Evolutionary conservation across 352 stramenopile species (phyloP).

Genomic region (Pythium monospermum): DNA sequence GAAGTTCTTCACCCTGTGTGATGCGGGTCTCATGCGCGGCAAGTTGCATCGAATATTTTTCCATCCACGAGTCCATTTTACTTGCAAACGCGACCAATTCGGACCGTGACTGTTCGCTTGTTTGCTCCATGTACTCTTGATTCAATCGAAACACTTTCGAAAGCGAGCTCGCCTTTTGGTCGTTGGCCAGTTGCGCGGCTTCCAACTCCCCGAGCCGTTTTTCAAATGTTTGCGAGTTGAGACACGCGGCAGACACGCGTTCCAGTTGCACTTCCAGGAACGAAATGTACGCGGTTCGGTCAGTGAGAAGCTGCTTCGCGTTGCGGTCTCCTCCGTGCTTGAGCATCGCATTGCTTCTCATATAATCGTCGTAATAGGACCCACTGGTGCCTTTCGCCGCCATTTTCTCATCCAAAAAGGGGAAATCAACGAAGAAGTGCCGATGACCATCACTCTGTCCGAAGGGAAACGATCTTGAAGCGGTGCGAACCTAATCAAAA

Average conservation of each 20-base stretch:
- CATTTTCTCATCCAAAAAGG: slow-evolving; percentile 6
- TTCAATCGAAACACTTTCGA: slow-evolving; percentile 67
- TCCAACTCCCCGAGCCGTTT: slow-evolving; percentile 52
- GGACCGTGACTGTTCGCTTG: slow-evolving; percentile 28
- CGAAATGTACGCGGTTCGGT: slow-evolving; percentile 82
- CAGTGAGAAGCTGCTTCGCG: slow-evolving; percentile 74
- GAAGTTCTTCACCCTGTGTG: slow-evolving; percentile 31
- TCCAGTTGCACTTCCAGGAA: slow-evolving; percentile 88
- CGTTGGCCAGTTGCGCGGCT: slow-evolving; percentile 29
- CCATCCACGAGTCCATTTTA: slow-evolving; percentile 56
- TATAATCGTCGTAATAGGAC: slow-evolving; percentile 83
- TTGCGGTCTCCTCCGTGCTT: slow-evolving; percentile 53
- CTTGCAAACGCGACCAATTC: slow-evolving; percentile 32
- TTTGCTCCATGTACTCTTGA: slow-evolving; percentile 70
- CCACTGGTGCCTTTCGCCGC: slow-evolving; percentile 23
- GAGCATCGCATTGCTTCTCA: slow-evolving; percentile 65
- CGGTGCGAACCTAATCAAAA: slow-evolving; percentile 7
- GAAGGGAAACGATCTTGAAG: slow-evolving; percentile 11
- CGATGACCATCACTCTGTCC: slow-evolving; percentile 15
- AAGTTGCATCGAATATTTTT: slow-evolving; percentile 51
- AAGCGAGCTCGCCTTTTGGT: slow-evolving; percentile 60
- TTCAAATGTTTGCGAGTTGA: slow-evolving; percentile 69
- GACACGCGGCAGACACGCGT: slow-evolving; percentile 73
- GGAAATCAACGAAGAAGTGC: neutral
- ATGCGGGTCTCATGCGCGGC: slow-evolving; percentile 32